Conservation (phyloP, 495 filamentous ascomycete species). For the Bacidia gigantensis region DNA sequence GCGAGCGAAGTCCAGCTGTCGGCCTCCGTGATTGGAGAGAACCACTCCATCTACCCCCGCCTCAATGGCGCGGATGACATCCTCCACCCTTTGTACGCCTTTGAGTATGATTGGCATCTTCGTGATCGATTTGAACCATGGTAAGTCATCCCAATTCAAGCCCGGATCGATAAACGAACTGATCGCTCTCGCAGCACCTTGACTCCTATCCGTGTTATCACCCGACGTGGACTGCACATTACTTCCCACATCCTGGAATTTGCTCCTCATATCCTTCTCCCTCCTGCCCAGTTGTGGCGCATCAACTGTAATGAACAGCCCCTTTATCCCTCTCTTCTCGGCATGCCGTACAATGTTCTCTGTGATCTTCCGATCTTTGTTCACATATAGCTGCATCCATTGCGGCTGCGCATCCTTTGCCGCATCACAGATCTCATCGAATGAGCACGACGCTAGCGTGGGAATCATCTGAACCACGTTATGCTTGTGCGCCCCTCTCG, state of each 20-base stretch:
- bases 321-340: constrained; percentile 85
- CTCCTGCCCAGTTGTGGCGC: constrained; percentile 88
- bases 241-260: constrained; percentile 76
- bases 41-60: constrained; percentile 81
- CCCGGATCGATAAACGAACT: constrained; percentile 90
- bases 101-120: constrained; percentile 96
- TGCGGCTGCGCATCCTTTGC: constrained; percentile 61
- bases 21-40: constrained; percentile 90
- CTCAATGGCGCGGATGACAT: constrained; percentile 77
- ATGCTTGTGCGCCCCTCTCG: constrained; percentile 67
- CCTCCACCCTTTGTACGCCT: constrained; percentile 91
- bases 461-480: constrained; percentile 94
- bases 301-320: constrained; percentile 96
- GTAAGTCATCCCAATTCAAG: constrained; percentile 85
- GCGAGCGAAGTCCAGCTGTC: constrained; percentile 88
- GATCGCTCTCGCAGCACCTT: constrained; percentile 86
- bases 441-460: constrained; percentile 92
- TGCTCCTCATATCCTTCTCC: constrained; percentile 90
- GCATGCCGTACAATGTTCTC: constrained; percentile 82
- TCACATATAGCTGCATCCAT: constrained; percentile 98
- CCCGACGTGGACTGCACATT: constrained; percentile 58
- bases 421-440: constrained; percentile 92
- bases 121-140: constrained; percentile 85
- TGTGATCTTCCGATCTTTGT: constrained; percentile 88
- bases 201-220: constrained; percentile 60